These are phyloP conservation scores for Amorphotheca resinae DNA, from an alignment of 495 filamentous ascomycete species.

Conservation along the genomic window DNA sequence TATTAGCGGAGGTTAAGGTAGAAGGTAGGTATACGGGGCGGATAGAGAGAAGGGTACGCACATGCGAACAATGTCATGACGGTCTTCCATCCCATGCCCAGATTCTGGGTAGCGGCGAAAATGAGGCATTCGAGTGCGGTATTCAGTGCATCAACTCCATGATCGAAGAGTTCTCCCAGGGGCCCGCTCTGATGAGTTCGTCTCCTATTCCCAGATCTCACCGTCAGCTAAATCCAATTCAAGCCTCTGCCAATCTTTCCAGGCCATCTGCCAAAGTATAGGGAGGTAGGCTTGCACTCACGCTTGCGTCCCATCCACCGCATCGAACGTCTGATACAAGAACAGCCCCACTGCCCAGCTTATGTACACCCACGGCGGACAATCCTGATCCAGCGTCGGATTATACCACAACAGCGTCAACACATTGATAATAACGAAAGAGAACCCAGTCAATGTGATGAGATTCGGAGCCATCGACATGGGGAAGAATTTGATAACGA, in stretches of 20 bases:
- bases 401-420: conserved; percentile 93
- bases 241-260: neutral
- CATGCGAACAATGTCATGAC: conserved; percentile 74
- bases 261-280: neutral
- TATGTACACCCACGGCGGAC: conserved; percentile 87
- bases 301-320: conserved; percentile 90
- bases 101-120: conserved; percentile 81
- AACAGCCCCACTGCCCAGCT: conserved; percentile 84
- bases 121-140: conserved; percentile 87
- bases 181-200: conserved; percentile 88
- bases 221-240: conserved; percentile 11
- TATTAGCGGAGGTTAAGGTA: conserved; percentile 14
- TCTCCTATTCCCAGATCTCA: conserved; percentile 46
- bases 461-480: conserved; percentile 82
- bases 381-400: conserved; percentile 85
- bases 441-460: conserved; percentile 85
- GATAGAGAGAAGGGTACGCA: conserved; percentile 25
- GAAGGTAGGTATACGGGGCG: neutral
- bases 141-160: conserved; percentile 94
- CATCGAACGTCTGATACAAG: conserved; percentile 96
- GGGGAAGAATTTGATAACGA: conserved; percentile 87
- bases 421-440: conserved; percentile 84
- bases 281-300: conserved; percentile 38
- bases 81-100: conserved; percentile 87
- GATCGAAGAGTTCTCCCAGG: conserved; percentile 91